These are phyloP conservation scores for Neovahlkampfia damariscottae DNA, from an alignment of 78 protist genomes.

Conservation along the genomic window DNA sequence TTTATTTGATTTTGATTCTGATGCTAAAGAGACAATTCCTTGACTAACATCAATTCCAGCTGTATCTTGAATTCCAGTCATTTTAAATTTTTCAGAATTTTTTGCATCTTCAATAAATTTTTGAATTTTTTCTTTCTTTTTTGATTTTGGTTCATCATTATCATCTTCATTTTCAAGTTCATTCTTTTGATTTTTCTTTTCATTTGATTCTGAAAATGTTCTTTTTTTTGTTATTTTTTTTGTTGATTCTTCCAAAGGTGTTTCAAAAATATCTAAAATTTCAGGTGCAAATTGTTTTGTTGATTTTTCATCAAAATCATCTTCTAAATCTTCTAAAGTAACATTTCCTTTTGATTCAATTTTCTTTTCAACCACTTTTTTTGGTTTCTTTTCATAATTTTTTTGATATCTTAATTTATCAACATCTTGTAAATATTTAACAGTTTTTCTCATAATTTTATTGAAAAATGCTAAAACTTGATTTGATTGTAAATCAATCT, in stretches of 20 bases:
- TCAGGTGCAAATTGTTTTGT: background rate
- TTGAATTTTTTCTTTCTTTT: background rate
- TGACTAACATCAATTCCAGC: background rate
- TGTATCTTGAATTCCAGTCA: background rate
- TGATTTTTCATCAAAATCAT: background rate
- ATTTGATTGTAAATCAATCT: slow-evolving; percentile 6
- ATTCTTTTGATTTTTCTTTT: background rate
- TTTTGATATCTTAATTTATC: background rate
- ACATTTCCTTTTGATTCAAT: background rate
- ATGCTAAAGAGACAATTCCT: background rate
- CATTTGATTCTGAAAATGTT: background rate
- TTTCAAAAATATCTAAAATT: background rate
- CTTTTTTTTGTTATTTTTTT: background rate
- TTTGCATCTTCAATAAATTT: background rate
- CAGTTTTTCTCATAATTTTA: slow-evolving; percentile 7
- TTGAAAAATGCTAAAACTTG: slow-evolving; percentile 43
- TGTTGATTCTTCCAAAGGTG: background rate
- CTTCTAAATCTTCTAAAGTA: background rate
- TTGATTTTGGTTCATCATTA: background rate
- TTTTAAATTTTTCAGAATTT: background rate
- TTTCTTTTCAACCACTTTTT: background rate
- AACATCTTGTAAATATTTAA: background rate
- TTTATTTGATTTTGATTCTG: background rate
- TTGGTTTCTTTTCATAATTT: background rate
- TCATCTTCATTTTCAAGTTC: background rate